phyloP scores from a whole-genome alignment of 768 basidiomycete species.

The Epithele typhae region DNA sequence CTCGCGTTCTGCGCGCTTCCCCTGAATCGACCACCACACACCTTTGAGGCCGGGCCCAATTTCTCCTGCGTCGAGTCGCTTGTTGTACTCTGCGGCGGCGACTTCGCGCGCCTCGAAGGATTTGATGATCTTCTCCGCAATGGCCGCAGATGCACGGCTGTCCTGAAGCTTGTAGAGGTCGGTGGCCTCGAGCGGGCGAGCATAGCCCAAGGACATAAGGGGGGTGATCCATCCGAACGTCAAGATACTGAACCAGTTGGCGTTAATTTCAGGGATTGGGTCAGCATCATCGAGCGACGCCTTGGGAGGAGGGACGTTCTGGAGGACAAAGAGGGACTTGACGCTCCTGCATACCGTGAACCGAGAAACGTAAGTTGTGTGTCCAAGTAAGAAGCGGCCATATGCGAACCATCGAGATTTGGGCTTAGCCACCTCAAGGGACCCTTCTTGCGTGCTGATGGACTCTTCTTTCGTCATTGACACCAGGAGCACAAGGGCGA shows the following conservation, averaged over 20 bases:
- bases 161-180: conserved; percentile 80
- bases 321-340: conserved; percentile 20
- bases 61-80: conserved; percentile 58
- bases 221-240: conserved; percentile 77
- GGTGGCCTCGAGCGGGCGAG: conserved; percentile 71
- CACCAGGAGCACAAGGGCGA: no score
- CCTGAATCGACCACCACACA: conserved; percentile 58
- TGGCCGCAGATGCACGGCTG: conserved; percentile 48
- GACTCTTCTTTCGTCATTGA: conserved; percentile 3
- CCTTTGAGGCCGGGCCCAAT: conserved; percentile 46
- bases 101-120: conserved; percentile 59
- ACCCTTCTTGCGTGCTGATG: conserved; percentile 3
- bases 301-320: conserved; percentile 38
- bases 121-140: conserved; percentile 57
- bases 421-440: conserved; percentile 3
- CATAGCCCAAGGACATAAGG: conserved; percentile 70
- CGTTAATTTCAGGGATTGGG: conserved; percentile 62
- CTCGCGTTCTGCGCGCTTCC: conserved; percentile 50
- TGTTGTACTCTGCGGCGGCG: conserved; percentile 68
- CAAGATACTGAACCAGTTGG: conserved; percentile 52
- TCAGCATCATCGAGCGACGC: conserved; percentile 55
- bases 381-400: background rate
- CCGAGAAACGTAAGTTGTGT: no score
- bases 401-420: conserved; percentile 8
- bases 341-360: background rate